These are phyloP conservation scores for Exophiala spinifera DNA, from an alignment of 2,329 filamentous ascomycete genomes.

Conservation along the genomic window DNA sequence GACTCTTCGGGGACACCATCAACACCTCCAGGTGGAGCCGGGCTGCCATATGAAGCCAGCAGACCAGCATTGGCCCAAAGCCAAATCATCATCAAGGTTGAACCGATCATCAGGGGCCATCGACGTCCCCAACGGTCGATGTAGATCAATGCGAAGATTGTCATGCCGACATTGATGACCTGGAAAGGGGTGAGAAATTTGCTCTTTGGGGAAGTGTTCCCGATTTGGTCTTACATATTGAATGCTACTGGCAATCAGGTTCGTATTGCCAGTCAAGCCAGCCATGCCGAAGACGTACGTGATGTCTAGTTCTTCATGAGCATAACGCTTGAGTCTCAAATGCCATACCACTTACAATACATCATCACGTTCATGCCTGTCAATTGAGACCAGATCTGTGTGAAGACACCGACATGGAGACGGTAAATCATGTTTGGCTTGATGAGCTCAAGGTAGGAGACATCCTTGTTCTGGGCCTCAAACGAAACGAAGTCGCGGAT, in stretches of 20 bases:
- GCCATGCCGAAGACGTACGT: conserved; percentile 56
- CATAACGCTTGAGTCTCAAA: background rate
- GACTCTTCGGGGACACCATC: conserved; percentile 36
- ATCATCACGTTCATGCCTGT: conserved; percentile 66
- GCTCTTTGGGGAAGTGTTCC: background rate
- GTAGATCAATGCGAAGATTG: conserved; percentile 69
- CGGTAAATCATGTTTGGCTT: conserved; percentile 71
- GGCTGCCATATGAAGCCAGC: conserved; percentile 44
- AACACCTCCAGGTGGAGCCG: conserved; percentile 33
- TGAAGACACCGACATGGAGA: conserved; percentile 68
- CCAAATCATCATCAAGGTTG: conserved; percentile 57
- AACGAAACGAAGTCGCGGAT: conserved; percentile 73
- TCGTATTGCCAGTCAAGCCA: conserved; percentile 57
- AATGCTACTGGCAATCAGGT: conserved; percentile 65
- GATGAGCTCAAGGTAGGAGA: conserved; percentile 70
- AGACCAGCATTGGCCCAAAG: conserved; percentile 46
- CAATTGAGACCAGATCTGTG: conserved; percentile 72
- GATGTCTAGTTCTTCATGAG: conserved; percentile 45
- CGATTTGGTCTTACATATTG: conserved; percentile 50
- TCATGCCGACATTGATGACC: conserved; percentile 76
- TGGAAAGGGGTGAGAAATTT: background rate
- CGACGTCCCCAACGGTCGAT: conserved; percentile 76
- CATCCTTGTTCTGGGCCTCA: conserved; percentile 66
- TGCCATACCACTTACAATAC: conserved; percentile 25
- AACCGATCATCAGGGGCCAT: conserved; percentile 62